These are phyloP conservation scores for Mesembryanthemum crystallinum DNA, from an alignment of 148 eudicot species.

Conservation along the genomic window DNA sequence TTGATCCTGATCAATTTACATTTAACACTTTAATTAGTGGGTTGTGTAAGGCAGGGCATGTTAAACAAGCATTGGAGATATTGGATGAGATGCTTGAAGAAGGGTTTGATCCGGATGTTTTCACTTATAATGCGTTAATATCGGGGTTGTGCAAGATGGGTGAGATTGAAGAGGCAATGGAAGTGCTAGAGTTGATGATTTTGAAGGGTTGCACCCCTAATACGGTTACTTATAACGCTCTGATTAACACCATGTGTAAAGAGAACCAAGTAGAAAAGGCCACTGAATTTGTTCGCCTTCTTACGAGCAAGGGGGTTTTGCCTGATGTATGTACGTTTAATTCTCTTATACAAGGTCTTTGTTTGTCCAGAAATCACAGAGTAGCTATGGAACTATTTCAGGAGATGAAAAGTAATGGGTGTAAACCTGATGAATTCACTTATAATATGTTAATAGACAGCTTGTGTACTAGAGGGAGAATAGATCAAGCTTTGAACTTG, in stretches of 20 bases:
- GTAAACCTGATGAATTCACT: slow-evolving; percentile 88
- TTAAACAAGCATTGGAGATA: slow-evolving; percentile 72
- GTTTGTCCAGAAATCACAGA: slow-evolving; percentile 55
- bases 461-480: slow-evolving; percentile 62
- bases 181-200: slow-evolving; percentile 82
- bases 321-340: slow-evolving; percentile 92
- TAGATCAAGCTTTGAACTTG: slow-evolving; percentile 60
- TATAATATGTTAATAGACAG: slow-evolving; percentile 80
- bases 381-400: slow-evolving; percentile 62
- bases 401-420: slow-evolving; percentile 81
- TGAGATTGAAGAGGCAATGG: slow-evolving; percentile 78
- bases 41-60: slow-evolving; percentile 68
- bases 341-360: slow-evolving; percentile 90
- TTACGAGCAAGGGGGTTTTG: slow-evolving; percentile 61
- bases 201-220: slow-evolving; percentile 70
- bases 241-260: slow-evolving; percentile 82
- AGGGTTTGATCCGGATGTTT: slow-evolving; percentile 84
- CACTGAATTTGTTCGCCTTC: slow-evolving; percentile 60
- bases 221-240: slow-evolving; percentile 71
- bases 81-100: slow-evolving; percentile 84
- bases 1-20: slow-evolving; percentile 74
- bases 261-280: slow-evolving; percentile 85
- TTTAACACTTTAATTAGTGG: slow-evolving; percentile 80
- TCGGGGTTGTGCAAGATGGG: slow-evolving; percentile 77
- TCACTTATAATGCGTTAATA: slow-evolving; percentile 70